Base-by-base conservation (phyloP, 2,329 filamentous ascomycete species). In the Aureobasidium namibiae region DNA sequence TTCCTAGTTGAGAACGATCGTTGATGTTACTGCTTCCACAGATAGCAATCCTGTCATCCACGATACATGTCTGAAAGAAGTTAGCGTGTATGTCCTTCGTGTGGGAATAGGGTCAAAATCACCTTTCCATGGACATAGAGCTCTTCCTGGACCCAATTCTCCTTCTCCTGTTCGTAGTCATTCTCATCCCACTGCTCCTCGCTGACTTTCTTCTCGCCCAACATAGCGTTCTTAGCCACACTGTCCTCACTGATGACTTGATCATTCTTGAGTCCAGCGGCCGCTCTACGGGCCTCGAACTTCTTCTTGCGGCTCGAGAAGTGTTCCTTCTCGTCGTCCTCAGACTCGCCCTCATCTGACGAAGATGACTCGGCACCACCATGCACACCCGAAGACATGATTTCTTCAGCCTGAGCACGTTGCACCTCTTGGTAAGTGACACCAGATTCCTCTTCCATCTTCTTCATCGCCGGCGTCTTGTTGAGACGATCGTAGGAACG, bases 81-180 rank as follows among this genome's bases (percentile, higher is more conserved):
- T 67, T 50, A 67, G 63, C 39, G 42, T 46, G 21, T n/a, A 13
- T 26, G 34, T 29, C 16, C 4, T 1, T 18, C n/a, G 21, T 14
- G 4, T 14, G 10, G 13, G 10, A 11, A 31, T 5, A 34, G 8
- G 10, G 5, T n/a, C 7, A 72, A 14, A 36, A 62, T 65, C 49
- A 96, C 80, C 75, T 97, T 99, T 29, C 85, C 88, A 72, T 99
- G 94, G 49, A 97, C 87, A 71, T 99, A 99, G 1, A 97, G 82
- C 72, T 99, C 92, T 71, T 99, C 94, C 70, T 96, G 92, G 61
- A 97, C 87, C 78, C 94, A 95, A 69, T 95, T 90, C 57, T 87
- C 82, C 60, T 91, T 87, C 72, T 97, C 94, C 1, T 83, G 82
- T 65, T 92, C 64, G 36, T 61, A 53, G 4, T 62, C 64, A 8